Percentiles rank a stretch among this genome's conserved stretches.
Evolutionary conservation across 495 filamentous ascomycete genomes (phyloP).

Genomic region (Jackrogersella multiformis): DNA sequence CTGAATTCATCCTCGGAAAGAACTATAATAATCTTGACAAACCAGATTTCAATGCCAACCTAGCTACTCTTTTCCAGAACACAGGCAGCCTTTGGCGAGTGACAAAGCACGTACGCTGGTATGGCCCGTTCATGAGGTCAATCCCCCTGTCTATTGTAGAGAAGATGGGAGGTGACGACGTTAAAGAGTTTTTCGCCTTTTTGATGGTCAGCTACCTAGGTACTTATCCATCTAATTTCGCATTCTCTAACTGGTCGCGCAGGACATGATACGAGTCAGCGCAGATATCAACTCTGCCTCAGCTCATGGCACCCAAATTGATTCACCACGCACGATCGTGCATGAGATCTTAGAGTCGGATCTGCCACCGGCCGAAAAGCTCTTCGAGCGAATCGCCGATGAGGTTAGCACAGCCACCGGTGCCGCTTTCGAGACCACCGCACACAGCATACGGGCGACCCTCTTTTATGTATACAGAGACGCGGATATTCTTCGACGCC

Average conservation of each 20-base stretch:
- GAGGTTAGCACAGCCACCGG: conserved; percentile 42
- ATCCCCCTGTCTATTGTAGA: conserved; percentile 40
- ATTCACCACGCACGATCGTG: conserved; percentile 40
- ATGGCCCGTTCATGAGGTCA: conserved; percentile 36
- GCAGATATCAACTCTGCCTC: too few relatives aligned
- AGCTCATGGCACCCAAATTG: conserved; percentile 30
- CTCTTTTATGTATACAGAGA: conserved; percentile 42
- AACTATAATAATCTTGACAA: too few relatives aligned
- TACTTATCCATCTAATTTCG: too few relatives aligned
- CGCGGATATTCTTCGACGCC: conserved; percentile 30
- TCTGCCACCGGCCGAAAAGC: conserved; percentile 44
- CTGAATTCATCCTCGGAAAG: conserved; percentile 45
- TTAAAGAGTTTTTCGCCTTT: conserved; percentile 40
- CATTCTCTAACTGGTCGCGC: too few relatives aligned
- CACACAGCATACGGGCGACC: conserved; percentile 37
- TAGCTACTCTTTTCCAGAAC: conserved; percentile 28
- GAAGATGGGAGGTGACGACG: conserved; percentile 38
- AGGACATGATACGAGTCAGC: too few relatives aligned
- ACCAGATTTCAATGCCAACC: conserved; percentile 41
- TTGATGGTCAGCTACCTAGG: too few relatives aligned
- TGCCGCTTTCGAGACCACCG: conserved; percentile 48
- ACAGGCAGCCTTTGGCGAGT: conserved; percentile 39
- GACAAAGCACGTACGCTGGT: conserved; percentile 44
- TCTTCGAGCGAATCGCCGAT: conserved; percentile 33
- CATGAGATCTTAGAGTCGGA: conserved; percentile 46